Evolutionary conservation across 805 yeast genomes (phyloP).

Genomic region (Yamadazyma takamatsuzukensis): DNA sequence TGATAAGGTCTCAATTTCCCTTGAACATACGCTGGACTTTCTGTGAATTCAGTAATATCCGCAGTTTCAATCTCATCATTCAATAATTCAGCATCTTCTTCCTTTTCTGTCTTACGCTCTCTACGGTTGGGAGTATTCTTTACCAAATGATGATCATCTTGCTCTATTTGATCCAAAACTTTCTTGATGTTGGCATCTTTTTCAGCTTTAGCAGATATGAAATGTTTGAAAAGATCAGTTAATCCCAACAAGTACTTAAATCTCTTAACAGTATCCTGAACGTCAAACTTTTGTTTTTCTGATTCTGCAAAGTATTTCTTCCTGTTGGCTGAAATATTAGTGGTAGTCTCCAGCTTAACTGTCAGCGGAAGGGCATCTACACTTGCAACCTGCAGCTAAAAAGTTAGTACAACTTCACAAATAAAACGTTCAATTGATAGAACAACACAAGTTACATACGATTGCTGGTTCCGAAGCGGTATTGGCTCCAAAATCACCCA

Average conservation of each 20-base stretch:
- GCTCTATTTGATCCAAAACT: constrained; percentile 42
- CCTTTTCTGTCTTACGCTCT: constrained; percentile 87
- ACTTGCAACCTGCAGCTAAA: not conserved
- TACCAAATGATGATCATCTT: too few species aligned
- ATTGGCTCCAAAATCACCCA: too few species aligned
- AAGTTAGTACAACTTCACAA: not conserved
- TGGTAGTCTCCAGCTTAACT: constrained; percentile 1
- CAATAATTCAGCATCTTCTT: constrained; percentile 90
- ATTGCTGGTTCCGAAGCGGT: too few species aligned
- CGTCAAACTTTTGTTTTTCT: constrained; percentile 42
- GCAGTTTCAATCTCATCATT: constrained; percentile 65
- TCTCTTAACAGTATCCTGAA: constrained; percentile 59
- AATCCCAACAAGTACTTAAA: constrained; percentile 64
- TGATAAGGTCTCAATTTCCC: constrained; percentile 72
- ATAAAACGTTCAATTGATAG: too few species aligned
- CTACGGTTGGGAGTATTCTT: constrained; percentile 32
- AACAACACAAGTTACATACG: too few species aligned
- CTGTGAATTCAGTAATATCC: constrained; percentile 45
- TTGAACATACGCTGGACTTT: constrained; percentile 47
- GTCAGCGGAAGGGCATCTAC: not conserved
- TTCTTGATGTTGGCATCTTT: constrained; percentile 55
- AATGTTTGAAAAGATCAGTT: constrained; percentile 65
- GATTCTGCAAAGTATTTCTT: constrained; percentile 30
- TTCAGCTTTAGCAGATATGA: constrained; percentile 60
- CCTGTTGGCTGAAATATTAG: constrained; percentile 10